Base-by-base conservation (phyloP, 768 basidiomycete species). In the Mycena crocata region DNA sequence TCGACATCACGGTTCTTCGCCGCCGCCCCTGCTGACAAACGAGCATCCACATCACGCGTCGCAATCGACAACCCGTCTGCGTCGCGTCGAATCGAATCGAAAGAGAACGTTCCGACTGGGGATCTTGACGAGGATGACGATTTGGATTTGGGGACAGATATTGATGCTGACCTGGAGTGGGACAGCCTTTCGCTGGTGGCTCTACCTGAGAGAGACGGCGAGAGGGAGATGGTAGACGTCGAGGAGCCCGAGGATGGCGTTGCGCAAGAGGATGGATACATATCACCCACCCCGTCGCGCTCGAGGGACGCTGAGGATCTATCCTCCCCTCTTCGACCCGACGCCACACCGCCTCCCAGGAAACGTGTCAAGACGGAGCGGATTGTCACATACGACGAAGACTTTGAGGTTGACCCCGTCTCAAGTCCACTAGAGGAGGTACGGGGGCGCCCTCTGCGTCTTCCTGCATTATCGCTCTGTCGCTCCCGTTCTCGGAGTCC, bases 231-330 rank as follows among this genome's bases (percentile, higher is more conserved):
- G 32, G 32, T 80, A 39, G 77, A 81, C 40, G 49, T 82, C 24
- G 79, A 84, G n/a, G 80, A 86, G 63, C 78, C 80, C 10, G 67
- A 82, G 49, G 82, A 87, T 56, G 73, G 70, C 13, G 87, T 93
- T 19, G 82, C 83, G 72, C 93, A 93, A 78, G 93, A 94, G 74
- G 92, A 92, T 66, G 93, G 93, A 19, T 95, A 94, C 77, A 82
- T 92, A 57, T 93, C 93, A n/a, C 93, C 92, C 19, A 79, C 86
- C 12, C 79, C 85, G 50, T 87, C 87, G 26, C 80, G 83, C 69
- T 84, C 83, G 54, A 81, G 81, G 66, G 89, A 89, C 39, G 84
- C 84, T 28, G 87, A 91, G 63, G 88, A 89, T 12, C 71, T 93
- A 31, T 92, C 91, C 50, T 93, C 92, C 14, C 92, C 92, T 26